phyloP scores from a whole-genome alignment of 2,329 filamentous ascomycete genomes.

The Trichoderma koningii region DNA sequence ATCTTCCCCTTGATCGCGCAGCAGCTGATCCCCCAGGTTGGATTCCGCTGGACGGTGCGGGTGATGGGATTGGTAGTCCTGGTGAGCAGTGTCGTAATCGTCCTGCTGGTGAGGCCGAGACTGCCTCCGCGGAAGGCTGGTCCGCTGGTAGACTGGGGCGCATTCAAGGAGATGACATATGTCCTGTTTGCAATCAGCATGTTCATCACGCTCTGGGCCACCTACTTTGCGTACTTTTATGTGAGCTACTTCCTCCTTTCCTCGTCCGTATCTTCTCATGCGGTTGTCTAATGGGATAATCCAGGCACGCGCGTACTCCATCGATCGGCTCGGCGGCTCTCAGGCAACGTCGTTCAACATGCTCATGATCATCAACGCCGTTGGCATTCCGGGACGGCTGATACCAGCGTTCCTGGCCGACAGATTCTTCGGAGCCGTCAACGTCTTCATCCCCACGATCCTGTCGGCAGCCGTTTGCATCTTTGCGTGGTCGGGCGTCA shows the following conservation, averaged over 20 bases:
- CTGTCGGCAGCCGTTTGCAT: constrained; percentile 50
- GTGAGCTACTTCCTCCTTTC: constrained; percentile 33
- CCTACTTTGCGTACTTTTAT: constrained; percentile 55
- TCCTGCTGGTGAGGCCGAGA: constrained; percentile 50
- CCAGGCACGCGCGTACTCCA: constrained; percentile 44
- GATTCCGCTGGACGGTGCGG: constrained; percentile 67
- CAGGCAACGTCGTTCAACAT: constrained; percentile 58
- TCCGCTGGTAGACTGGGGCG: constrained; percentile 52
- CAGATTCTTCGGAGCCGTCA: constrained; percentile 55
- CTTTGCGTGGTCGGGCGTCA: constrained; percentile 57
- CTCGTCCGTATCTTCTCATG: not conserved
- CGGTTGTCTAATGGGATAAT: not conserved
- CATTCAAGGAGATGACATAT: constrained; percentile 54
- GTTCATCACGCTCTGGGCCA: constrained; percentile 50
- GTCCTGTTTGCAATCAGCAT: constrained; percentile 39
- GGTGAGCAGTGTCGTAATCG: constrained; percentile 43
- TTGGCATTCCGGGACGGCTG: constrained; percentile 58
- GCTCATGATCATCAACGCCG: constrained; percentile 60
- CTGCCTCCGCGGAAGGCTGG: constrained; percentile 53
- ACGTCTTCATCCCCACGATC: constrained; percentile 55
- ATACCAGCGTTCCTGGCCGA: constrained; percentile 59
- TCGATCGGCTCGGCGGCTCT: constrained; percentile 48
- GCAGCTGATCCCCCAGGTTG: constrained; percentile 59
- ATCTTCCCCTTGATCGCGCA: constrained; percentile 62
- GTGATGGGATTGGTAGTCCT: constrained; percentile 62